Evolutionary conservation across 192 early-diverging fungal species (phyloP).

Genomic region (Podila epigama): DNA sequence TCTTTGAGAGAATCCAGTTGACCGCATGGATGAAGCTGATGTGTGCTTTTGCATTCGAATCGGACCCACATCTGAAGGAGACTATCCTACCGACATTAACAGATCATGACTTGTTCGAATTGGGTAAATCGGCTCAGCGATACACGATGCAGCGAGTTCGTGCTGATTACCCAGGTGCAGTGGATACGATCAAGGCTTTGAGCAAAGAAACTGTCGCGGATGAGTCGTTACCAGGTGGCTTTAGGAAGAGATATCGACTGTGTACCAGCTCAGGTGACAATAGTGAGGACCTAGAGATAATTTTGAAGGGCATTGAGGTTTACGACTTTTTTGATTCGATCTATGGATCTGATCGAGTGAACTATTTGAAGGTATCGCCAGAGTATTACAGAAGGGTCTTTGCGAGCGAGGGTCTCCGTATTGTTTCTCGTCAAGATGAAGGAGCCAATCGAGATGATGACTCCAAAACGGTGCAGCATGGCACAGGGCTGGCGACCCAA

Average conservation of each 20-base stretch:
- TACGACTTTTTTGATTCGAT: conserved; percentile 28
- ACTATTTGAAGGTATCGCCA: conserved; percentile 27
- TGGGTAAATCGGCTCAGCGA: conserved; percentile 20
- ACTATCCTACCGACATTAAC: conserved; percentile 4
- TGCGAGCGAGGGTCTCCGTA: conserved; percentile 7
- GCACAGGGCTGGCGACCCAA: background rate
- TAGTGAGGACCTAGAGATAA: conserved; percentile 20
- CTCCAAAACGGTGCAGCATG: background rate
- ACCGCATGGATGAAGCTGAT: conserved; percentile 37
- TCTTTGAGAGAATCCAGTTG: conserved; percentile 36
- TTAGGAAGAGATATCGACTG: background rate
- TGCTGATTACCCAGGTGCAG: conserved; percentile 31
- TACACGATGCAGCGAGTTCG: conserved; percentile 28
- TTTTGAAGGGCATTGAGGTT: conserved; percentile 17
- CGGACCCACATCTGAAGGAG: background rate
- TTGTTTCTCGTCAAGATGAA: background rate
- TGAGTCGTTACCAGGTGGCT: too few species aligned
- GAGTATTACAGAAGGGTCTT: conserved; percentile 22
- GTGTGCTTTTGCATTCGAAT: conserved; percentile 8
- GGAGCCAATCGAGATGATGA: background rate
- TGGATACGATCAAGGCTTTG: conserved; percentile 20
- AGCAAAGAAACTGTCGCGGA: background rate
- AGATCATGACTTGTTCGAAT: conserved; percentile 13
- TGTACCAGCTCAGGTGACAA: conserved; percentile 38
- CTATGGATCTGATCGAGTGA: conserved; percentile 28